Evolutionary conservation across 2,329 filamentous ascomycete genomes (phyloP), one percentile per base, ranked within the genome.

Genomic region (Penicillium nordicum): DNA sequence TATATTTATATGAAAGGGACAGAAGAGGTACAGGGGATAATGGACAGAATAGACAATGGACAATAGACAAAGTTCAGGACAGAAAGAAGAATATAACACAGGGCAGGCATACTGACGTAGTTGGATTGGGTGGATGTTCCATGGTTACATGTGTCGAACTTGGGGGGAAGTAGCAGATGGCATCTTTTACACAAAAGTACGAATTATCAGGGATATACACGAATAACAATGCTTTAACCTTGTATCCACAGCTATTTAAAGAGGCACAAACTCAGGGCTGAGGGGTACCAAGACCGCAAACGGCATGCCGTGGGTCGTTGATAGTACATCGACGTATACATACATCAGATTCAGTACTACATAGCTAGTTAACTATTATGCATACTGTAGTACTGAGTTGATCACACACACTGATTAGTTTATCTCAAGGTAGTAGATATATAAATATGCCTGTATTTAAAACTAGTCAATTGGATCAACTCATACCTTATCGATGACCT

Each of bases 91-190:
- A 34, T 25, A 23, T 42, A 25, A 36, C n/a, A 34, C n/a, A 34
- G 21, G 40, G 49, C 12, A 44, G 37, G 10, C 18, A 42, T 29
- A 29, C 50, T 52, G 50, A 52, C 50, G 50, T 52, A 52, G 50
- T 23, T 23, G 30, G 30, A 51, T 32, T 38, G 11, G 23, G 21
- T 10, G 23, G 4, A 52, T 40, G 30, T 32, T 48, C 42, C 42
- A 40, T 47, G 49, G 49, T 51, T 51, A 36, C 40, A 36, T 51
- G 21, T 50, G 11, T 45, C 25, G 37, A 38, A 25, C 12, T 30
- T 7, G 25, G 29, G 29, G 29, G 11, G 29, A 30, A 30, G 30
- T 12, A 32, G 21, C 16, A 27, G 3, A 30, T 41, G 37, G 37
- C 11, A 42, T 30, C 10, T 21, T 1, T 21, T 21, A 21, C 21